These are phyloP conservation scores for Neurospora sp. DNA, from an alignment of 495 filamentous ascomycete genomes.

Conservation along the genomic window DNA sequence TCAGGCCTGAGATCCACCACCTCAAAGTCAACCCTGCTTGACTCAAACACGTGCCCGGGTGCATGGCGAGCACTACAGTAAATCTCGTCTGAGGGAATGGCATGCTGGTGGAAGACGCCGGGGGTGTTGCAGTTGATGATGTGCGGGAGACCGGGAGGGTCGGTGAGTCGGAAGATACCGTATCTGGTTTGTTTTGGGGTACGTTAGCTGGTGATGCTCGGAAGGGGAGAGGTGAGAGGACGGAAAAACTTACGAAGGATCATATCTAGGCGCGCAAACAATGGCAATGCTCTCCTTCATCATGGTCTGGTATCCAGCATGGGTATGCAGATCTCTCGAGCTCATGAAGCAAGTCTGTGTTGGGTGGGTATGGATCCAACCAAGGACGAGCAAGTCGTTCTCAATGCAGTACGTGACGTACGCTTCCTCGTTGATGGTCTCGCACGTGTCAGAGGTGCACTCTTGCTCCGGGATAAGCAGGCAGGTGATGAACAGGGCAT, in stretches of 20 bases:
- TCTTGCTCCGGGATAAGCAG: slow-evolving; percentile 87
- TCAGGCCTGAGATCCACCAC: slow-evolving; percentile 15
- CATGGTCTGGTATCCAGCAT: slow-evolving; percentile 87
- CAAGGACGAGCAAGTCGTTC: slow-evolving; percentile 79
- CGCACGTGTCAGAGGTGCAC: slow-evolving; percentile 84
- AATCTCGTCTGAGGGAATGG: slow-evolving; percentile 42
- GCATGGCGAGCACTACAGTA: slow-evolving; percentile 73
- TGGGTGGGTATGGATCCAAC: slow-evolving; percentile 98
- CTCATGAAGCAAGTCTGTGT: slow-evolving; percentile 98
- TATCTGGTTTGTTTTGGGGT: slow-evolving; percentile 42
- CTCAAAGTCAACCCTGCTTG: slow-evolving; percentile 13
- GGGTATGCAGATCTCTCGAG: slow-evolving; percentile 85
- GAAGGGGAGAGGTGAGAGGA: neutral
- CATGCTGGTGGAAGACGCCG: slow-evolving; percentile 68
- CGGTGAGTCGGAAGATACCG: slow-evolving; percentile 86
- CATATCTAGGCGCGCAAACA: slow-evolving; percentile 79
- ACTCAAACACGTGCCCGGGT: slow-evolving; percentile 78
- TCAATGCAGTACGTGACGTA: slow-evolving; percentile 81
- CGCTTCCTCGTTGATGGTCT: slow-evolving; percentile 73
- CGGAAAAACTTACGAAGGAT: slow-evolving; percentile 51
- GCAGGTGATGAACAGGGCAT: slow-evolving; percentile 81
- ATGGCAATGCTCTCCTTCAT: slow-evolving; percentile 92
- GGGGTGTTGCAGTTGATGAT: slow-evolving; percentile 65
- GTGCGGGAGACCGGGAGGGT: slow-evolving; percentile 77
- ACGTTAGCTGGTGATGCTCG: neutral